These are phyloP conservation scores for Penstemon newberryi DNA, from an alignment of 257 asterid species.

Conservation along the genomic window DNA sequence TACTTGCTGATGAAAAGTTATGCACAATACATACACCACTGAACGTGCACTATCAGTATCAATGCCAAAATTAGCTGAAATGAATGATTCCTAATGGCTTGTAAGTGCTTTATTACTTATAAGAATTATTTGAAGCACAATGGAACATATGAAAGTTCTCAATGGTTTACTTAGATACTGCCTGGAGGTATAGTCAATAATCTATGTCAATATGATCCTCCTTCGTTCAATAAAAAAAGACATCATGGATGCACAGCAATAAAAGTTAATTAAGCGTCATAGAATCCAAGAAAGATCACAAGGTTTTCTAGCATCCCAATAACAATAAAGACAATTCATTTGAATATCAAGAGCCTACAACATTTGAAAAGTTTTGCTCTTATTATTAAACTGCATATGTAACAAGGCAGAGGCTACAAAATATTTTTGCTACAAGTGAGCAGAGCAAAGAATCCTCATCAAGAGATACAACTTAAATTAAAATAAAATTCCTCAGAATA, in stretches of 20 bases:
- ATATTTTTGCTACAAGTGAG: slow-evolving; percentile 31
- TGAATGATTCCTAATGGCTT: not conserved
- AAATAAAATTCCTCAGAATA: slow-evolving; percentile 34
- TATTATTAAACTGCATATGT: slow-evolving; percentile 52
- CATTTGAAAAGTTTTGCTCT: slow-evolving; percentile 33
- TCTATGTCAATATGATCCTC: not conserved
- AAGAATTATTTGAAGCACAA: not conserved
- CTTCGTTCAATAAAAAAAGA: not conserved
- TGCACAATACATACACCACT: not conserved
- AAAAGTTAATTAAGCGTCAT: not conserved
- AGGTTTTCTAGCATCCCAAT: not conserved
- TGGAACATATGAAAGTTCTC: not conserved
- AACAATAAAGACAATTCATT: slow-evolving; percentile 7
- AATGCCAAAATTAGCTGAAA: not conserved
- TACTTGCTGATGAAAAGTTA: not conserved
- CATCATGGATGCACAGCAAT: not conserved
- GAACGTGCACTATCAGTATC: not conserved
- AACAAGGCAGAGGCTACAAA: slow-evolving; percentile 41
- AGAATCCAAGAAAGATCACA: not conserved
- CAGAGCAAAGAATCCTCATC: slow-evolving; percentile 42
- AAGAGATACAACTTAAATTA: slow-evolving; percentile 39
- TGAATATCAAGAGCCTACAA: slow-evolving; percentile 10
- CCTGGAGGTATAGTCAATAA: not conserved
- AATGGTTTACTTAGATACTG: not conserved
- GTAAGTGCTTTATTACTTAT: not conserved